Base-by-base conservation (phyloP, 441 rosid genomes). In the Pelargonium fulgidum region DNA sequence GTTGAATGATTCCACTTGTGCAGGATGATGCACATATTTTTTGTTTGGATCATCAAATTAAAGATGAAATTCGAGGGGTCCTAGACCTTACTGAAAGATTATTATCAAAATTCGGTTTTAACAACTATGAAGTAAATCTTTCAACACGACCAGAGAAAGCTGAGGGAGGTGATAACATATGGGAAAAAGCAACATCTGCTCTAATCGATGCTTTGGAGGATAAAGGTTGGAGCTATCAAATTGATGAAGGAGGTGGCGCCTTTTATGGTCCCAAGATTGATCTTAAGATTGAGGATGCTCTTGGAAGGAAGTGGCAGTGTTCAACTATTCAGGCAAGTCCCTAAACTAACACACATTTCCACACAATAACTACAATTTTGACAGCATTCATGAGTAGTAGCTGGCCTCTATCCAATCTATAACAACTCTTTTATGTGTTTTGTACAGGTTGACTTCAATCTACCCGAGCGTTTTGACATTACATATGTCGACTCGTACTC, bases 21-120 rank as follows among this genome's bases (percentile, higher is more conserved):
- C 87, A 93, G 98, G 98, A 93, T 65, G 98, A 91, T 77, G 97
- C 97, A n/a, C 98, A 91, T 65, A 91, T 91, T 76, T 93, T 93
- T 76, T 93, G 98, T 81, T 80, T 93, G 54, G 98, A 91, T 77
- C 90, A 88, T 81, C 97, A 91, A 83, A 89, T 91, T 69, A 88
- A 86, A 82, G 93, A 87, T 79, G 98, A 91, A 85, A 91, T 93
- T 71, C 87, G 89, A 75, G 90, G 94, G 52, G 97, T 89, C 13
- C 83, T 91, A 62, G 93, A 93, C 73, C 97, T 93, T 64, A 88
- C 98, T 5, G 94, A 89, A 80, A 93, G 85, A 77, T 85, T 89
- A 73, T 73, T 93, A 48, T 81, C 86, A 74, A 87, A 82, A 78
- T 93, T 93, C 75, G 94, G 97, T 71, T 93, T 93, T 73, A 71